These are phyloP conservation scores for Rhododendron griersonianum DNA, from an alignment of 148 eudicot genomes.

Conservation along the genomic window DNA sequence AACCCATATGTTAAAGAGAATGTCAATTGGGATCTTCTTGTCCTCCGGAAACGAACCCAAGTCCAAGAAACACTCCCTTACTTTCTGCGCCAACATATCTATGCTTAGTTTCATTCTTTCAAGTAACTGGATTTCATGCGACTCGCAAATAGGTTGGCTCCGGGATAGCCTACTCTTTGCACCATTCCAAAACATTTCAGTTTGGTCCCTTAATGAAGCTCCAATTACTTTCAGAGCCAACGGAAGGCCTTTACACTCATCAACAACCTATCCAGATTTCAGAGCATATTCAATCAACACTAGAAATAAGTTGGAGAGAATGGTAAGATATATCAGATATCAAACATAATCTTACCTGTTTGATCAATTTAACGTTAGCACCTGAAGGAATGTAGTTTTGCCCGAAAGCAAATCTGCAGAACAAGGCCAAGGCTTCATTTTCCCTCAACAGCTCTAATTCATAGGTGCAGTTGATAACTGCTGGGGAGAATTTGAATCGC, in stretches of 20 bases:
- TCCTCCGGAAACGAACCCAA: slow-evolving; percentile 82
- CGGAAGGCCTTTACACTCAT: slow-evolving; percentile 82
- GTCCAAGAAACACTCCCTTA: slow-evolving; percentile 80
- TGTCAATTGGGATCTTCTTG: slow-evolving; percentile 66
- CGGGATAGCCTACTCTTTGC: slow-evolving; percentile 64
- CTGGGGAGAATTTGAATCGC: slow-evolving; percentile 49
- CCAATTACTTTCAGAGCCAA: slow-evolving; percentile 87
- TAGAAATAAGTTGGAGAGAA: neutral
- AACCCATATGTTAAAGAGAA: slow-evolving; percentile 72
- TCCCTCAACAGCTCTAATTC: slow-evolving; percentile 59
- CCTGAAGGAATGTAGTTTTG: slow-evolving; percentile 41
- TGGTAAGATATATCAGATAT: neutral
- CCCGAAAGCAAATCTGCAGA: slow-evolving; percentile 71
- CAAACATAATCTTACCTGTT: slow-evolving; percentile 36
- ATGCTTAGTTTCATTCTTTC: slow-evolving; percentile 69
- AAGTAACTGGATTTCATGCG: slow-evolving; percentile 67
- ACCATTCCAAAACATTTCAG: slow-evolving; percentile 65
- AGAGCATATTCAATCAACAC: slow-evolving; percentile 13
- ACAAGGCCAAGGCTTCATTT: slow-evolving; percentile 62
- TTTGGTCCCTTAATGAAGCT: slow-evolving; percentile 66
- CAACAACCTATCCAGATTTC: slow-evolving; percentile 45
- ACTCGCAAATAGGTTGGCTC: slow-evolving; percentile 66
- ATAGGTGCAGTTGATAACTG: slow-evolving; percentile 45
- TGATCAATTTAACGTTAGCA: slow-evolving; percentile 45
- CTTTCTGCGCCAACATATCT: slow-evolving; percentile 49